phyloP scores from a whole-genome alignment of 768 basidiomycete genomes.

The Kwoniella botswanensis region DNA sequence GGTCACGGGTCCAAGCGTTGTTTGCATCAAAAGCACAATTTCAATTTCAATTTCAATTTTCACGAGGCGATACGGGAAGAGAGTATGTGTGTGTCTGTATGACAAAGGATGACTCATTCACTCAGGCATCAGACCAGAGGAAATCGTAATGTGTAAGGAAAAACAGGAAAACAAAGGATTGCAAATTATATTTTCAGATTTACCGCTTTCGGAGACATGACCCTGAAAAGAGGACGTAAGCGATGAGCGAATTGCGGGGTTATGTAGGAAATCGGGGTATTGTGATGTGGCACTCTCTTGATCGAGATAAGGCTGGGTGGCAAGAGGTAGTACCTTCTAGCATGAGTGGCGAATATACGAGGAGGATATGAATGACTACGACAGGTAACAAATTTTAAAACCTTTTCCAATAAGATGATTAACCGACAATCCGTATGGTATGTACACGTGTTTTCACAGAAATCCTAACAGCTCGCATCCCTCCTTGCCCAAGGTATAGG shows the following conservation, averaged over 20 bases:
- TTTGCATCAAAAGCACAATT: neutral
- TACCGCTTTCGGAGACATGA: neutral
- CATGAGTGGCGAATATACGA: neutral
- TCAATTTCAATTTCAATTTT: constrained; percentile 1
- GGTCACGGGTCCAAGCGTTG: constrained; percentile 4
- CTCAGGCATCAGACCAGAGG: neutral
- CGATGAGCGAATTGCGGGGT: neutral
- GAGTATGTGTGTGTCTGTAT: no score
- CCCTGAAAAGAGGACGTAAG: neutral
- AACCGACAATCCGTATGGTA: neutral
- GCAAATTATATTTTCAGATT: neutral
- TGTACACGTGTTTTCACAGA: neutral
- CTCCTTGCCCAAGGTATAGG: constrained; percentile 35
- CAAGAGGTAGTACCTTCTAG: neutral
- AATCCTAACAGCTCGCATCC: constrained; percentile 1
- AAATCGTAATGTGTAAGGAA: no score
- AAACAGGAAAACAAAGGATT: no score
- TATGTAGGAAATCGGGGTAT: neutral
- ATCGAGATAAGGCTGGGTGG: no score
- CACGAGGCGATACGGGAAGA: constrained; percentile 2
- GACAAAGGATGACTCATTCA: neutral
- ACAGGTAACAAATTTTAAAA: neutral
- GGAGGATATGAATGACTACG: no score
- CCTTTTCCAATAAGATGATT: neutral
- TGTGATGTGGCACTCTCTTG: no score